Conservation (phyloP, 73 alveolate genomes). For the Stentor coeruleus region DNA sequence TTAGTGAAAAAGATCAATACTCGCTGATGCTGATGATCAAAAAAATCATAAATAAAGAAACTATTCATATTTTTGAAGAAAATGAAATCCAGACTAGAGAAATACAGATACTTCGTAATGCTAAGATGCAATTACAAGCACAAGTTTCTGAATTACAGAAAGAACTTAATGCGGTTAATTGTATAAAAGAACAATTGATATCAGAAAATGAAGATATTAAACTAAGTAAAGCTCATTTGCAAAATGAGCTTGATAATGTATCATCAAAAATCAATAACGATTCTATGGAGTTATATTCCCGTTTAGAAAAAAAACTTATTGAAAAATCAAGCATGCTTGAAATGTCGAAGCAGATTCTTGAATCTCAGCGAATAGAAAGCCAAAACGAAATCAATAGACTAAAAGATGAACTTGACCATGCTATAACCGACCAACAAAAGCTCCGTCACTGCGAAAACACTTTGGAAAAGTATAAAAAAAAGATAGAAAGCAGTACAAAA, state of each 20-base stretch:
- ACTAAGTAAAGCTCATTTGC: neutral
- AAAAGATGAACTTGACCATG: neutral
- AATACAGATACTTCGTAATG: neutral
- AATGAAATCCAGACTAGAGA: neutral
- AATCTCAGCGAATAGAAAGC: neutral
- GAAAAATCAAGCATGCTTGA: neutral
- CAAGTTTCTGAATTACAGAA: neutral
- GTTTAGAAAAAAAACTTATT: neutral
- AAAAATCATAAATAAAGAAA: neutral
- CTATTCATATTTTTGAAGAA: neutral
- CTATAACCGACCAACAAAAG: neutral
- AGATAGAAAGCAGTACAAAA: neutral
- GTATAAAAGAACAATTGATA: neutral
- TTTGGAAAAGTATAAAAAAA: neutral
- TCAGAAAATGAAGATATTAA: neutral
- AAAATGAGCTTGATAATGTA: neutral
- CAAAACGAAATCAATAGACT: neutral
- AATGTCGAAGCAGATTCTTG: neutral
- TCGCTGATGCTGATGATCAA: neutral
- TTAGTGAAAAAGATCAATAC: neutral
- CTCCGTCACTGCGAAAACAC: neutral
- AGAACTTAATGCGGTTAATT: neutral
- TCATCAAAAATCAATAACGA: neutral
- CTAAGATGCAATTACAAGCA: neutral
- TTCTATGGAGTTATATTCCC: neutral